Conservation (phyloP, 2,329 filamentous ascomycete species). For the Stachybotrys chartarum region DNA sequence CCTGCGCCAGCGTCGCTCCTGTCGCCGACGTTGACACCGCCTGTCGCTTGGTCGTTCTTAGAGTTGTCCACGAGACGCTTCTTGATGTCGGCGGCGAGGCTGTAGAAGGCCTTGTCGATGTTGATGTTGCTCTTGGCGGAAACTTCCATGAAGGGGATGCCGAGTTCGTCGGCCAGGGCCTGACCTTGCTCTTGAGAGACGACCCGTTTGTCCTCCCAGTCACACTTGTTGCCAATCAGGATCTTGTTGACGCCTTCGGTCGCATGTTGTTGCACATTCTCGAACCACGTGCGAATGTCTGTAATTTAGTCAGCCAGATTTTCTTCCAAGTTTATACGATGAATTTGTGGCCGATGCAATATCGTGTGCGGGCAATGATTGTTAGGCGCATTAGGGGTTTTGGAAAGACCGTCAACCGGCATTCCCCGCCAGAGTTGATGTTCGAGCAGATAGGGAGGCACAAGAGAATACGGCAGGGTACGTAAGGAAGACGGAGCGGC, state of each 20-base stretch:
- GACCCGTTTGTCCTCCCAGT: conserved; percentile 98
- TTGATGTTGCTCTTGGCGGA: conserved; percentile 99
- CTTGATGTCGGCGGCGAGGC: conserved; percentile 93
- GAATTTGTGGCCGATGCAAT: no score
- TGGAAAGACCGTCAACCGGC: no score
- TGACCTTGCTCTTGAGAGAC: conserved; percentile 92
- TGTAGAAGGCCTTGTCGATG: conserved; percentile 98
- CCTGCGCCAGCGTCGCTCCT: conserved; percentile 47
- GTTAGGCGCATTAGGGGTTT: no score
- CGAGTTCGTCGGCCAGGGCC: conserved; percentile 87
- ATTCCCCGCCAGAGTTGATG: no score
- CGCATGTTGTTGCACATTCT: conserved; percentile 96
- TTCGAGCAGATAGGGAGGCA: neutral
- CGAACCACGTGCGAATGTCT: conserved; percentile 99
- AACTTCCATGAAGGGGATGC: conserved; percentile 97
- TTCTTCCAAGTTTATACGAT: no score
- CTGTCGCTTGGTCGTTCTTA: conserved; percentile 60
- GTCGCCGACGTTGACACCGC: conserved; percentile 63
- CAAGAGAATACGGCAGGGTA: neutral
- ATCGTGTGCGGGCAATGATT: no score
- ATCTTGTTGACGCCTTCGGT: conserved; percentile 99
- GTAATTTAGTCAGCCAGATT: conserved; percentile 4
- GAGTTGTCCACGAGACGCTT: conserved; percentile 91
- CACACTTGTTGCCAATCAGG: conserved; percentile 98
- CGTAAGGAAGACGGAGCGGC: neutral